phyloP scores from a whole-genome alignment of 257 asterid species.

The Penstemon barbatus region DNA sequence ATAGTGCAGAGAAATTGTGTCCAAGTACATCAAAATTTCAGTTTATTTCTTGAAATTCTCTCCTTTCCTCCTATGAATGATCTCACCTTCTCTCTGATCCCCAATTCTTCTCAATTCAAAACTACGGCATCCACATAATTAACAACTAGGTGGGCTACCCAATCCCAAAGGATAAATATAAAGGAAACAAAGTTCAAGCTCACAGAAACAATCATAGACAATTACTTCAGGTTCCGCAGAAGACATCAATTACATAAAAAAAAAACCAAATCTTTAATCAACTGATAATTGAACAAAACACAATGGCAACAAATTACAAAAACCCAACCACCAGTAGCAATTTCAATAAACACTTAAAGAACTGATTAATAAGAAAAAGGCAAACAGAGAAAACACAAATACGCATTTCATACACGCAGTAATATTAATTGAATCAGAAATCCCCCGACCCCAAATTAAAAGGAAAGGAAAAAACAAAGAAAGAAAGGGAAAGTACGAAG shows the following conservation, averaged over 20 bases:
- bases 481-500: background rate
- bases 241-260: background rate
- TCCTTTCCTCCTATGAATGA: no score
- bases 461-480: background rate
- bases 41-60: no score
- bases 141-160: no score
- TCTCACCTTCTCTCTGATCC: no score
- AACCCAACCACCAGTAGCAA: conserved; percentile 5
- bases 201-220: background rate
- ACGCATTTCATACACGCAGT: background rate
- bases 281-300: conserved; percentile 3
- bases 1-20: no score
- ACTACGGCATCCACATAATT: no score
- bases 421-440: background rate
- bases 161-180: no score
- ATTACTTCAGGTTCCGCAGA: conserved; percentile 3
- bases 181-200: background rate
- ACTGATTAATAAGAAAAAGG: conserved; percentile 16
- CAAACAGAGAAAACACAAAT: background rate
- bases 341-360: background rate
- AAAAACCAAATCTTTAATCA: background rate
- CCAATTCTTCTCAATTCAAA: no score
- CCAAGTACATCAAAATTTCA: no score
- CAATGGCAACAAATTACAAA: background rate
- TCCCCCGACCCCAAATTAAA: no score